Conservation (phyloP, 257 asterid genomes). For the Scutellaria baicalensis region DNA sequence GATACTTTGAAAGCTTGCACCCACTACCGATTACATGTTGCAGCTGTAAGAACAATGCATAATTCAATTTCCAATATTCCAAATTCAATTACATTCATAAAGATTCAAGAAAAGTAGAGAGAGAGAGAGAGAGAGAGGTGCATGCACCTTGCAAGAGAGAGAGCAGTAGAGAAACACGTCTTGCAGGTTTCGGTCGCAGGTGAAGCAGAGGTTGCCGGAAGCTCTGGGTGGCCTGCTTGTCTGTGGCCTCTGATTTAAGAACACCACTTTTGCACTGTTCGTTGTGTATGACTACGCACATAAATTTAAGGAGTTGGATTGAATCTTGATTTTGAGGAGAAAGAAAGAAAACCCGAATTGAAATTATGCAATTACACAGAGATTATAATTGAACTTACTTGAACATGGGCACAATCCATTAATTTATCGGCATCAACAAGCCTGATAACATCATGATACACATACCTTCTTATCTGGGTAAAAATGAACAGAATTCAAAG, state of each 20-base stretch:
- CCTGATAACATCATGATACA: conserved; percentile 68
- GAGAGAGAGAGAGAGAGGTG: neutral
- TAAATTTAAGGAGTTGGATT: no score
- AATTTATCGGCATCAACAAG: conserved; percentile 38
- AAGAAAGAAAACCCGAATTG: no score
- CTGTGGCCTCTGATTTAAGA: conserved; percentile 42
- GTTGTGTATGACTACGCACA: conserved; percentile 34
- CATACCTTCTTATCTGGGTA: conserved; percentile 43
- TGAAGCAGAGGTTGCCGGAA: conserved; percentile 38
- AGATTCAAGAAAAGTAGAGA: neutral
- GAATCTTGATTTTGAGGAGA: no score
- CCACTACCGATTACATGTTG: conserved; percentile 35
- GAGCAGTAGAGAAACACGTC: conserved; percentile 51
- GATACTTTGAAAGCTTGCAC: conserved; percentile 25
- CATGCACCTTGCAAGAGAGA: conserved; percentile 70
- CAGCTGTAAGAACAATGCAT: conserved; percentile 29
- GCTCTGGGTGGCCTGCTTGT: conserved; percentile 29
- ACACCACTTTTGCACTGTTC: conserved; percentile 54
- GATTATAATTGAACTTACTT: conserved; percentile 30
- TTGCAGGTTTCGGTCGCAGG: conserved; percentile 46
- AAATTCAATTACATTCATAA: neutral
- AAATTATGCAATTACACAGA: neutral
- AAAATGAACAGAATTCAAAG: neutral
- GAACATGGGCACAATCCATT: conserved; percentile 63
- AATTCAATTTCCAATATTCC: neutral